A percentile compares a stretch with the other conserved stretches of the same genome.
These are phyloP conservation scores for Chlorella sp. DNA, from an alignment of 139 green algal genomes.

Conservation along the genomic window DNA sequence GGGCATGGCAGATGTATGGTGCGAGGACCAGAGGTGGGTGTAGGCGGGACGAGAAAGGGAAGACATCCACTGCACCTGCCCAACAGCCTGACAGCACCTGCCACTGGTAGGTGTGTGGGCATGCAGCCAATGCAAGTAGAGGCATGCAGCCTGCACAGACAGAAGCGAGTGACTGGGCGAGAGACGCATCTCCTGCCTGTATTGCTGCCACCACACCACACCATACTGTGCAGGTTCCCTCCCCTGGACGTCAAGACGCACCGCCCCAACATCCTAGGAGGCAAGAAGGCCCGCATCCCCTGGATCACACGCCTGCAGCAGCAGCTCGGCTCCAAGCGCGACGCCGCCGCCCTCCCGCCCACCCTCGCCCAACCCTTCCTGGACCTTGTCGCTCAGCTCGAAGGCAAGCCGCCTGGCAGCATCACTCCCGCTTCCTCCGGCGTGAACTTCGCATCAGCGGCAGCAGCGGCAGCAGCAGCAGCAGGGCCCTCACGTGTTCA, in stretches of 20 bases:
- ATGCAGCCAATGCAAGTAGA: no score
- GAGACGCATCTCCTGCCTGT: no score
- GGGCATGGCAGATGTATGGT: not conserved
- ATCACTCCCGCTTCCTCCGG: not conserved
- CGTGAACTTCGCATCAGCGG: no score
- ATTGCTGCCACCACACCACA: no score
- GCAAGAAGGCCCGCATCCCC: not conserved
- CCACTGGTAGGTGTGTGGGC: no score
- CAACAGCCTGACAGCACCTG: not conserved
- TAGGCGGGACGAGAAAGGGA: not conserved
- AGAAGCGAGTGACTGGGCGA: no score
- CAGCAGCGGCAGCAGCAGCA: not conserved
- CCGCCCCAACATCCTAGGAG: not conserved
- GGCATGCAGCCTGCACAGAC: no score
- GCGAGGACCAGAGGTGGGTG: not conserved
- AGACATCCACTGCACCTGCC: no score
- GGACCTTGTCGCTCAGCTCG: not conserved
- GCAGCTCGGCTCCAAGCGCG: not conserved
- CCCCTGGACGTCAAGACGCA: not conserved
- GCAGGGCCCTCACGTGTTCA: not conserved
- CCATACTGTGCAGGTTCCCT: conserved; percentile 1
- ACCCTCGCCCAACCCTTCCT: not conserved
- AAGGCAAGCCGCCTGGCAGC: not conserved
- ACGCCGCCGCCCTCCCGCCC: not conserved
- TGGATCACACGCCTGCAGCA: not conserved